Conservation (phyloP, 2,329 filamentous ascomycete genomes). For the Colletotrichum higginsianum region DNA sequence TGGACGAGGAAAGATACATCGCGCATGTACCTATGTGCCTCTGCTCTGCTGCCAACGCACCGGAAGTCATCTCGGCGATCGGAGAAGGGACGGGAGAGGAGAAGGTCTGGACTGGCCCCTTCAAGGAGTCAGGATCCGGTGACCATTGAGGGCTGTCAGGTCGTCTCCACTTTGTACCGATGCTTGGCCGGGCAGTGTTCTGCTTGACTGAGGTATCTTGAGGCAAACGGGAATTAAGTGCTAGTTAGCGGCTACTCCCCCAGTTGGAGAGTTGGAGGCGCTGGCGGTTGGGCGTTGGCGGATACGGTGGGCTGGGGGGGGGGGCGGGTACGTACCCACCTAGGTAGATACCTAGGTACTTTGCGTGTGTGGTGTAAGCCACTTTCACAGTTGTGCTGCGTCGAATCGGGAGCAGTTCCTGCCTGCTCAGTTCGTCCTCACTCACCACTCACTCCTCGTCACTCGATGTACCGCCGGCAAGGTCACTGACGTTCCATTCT, state of each 20-base stretch:
- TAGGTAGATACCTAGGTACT: neutral
- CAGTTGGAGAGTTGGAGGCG: conserved; percentile 21
- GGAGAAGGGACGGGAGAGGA: conserved; percentile 20
- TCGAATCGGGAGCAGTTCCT: conserved; percentile 9
- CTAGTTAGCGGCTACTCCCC: conserved; percentile 20
- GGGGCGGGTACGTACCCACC: conserved; percentile 15
- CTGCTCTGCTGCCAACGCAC: conserved; percentile 18
- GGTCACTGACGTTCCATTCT: conserved; percentile 35
- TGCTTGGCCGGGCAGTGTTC: conserved; percentile 4
- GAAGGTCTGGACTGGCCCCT: conserved; percentile 15
- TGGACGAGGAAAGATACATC: conserved; percentile 3
- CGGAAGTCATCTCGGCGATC: conserved; percentile 13
- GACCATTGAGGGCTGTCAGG: conserved; percentile 6
- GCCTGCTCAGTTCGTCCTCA: neutral
- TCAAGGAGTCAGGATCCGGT: conserved; percentile 11
- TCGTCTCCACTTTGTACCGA: conserved; percentile 18
- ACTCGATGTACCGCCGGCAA: conserved; percentile 21
- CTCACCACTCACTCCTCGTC: neutral
- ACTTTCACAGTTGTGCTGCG: neutral
- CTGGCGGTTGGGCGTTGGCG: conserved; percentile 3
- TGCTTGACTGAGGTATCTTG: neutral
- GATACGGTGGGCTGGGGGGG: neutral
- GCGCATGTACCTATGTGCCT: neutral
- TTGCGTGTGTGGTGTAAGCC: neutral
- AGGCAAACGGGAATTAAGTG: conserved; percentile 26